Evolutionary conservation across 2,329 filamentous ascomycete genomes (phyloP), one percentile per base, ranked within the genome.

Genomic region (Aspergillus chevalieri): DNA sequence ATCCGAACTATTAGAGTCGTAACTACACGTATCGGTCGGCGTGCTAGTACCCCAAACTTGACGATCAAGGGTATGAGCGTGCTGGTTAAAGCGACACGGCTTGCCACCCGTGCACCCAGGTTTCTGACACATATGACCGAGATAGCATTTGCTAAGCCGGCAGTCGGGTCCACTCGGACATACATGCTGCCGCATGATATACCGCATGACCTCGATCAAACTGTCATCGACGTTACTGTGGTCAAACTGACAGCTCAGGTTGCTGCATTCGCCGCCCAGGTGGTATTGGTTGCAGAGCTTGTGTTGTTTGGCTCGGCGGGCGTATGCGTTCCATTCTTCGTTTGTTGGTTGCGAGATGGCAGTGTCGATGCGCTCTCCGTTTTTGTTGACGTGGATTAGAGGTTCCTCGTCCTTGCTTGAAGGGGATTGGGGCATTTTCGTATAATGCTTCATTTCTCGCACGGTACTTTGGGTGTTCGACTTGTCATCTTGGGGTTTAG

Each of bases 261-360:
- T 61, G 26, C 57, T 57, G 55, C 77, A 79, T 14, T 61, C 52
- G 2, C 66, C 65, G 0, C 66, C 66, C 0, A 80, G 64, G 49
- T 78, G 73, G 50, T 71, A 70, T 24, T 68, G 70, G 56, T 79
- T 79, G 60, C 78, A 80, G 0, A 76, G 67, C 55, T 78, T 78
- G 15, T 65, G 61, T 2, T 62, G 56, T 12, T 62, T 63, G 24
- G 65, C 64, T 10, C 69, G 67, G 9, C 62, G 58, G 17, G 68
- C 66, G 57, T 76, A 79, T 7, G 55, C 53, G 2, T 65, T 58
- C 57, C 69, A 68, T 24, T 72, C 70, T 14, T 70, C 64, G 12
- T 54, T 30, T 0, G 68, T 57, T 0, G 74, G 72, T 0, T 61
- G 54, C 7, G 66, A 62, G 28, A 70, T 62, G 55, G 70, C 71